phyloP scores from a whole-genome alignment of 1,284 basidiomycete species.

The Microbotryomycetes sp. region DNA sequence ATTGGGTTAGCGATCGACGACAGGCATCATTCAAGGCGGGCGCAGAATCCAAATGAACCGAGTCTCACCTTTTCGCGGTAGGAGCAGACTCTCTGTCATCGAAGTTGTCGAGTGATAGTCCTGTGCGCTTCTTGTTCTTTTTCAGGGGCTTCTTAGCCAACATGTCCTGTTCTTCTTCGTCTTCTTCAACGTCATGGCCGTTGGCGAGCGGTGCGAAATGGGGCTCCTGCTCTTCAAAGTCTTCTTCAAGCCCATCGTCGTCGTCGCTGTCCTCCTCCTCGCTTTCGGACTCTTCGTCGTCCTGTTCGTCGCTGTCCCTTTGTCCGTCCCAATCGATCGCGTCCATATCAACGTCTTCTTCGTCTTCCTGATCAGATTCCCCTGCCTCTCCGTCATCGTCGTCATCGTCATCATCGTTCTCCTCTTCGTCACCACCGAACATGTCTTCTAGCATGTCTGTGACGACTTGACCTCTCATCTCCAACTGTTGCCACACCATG shows the following conservation, averaged over 20 bases:
- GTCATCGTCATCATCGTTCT: conserved; percentile 35
- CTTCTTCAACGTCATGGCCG: conserved; percentile 26
- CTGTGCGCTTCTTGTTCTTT: conserved; percentile 9
- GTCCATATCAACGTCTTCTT: conserved; percentile 38
- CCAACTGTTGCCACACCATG: conserved; percentile 89
- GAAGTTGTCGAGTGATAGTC: conserved; percentile 27
- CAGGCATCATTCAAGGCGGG: no score
- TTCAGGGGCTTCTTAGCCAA: conserved; percentile 26
- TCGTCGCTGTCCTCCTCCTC: conserved; percentile 42
- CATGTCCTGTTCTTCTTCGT: conserved; percentile 34
- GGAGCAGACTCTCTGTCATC: conserved; percentile 10
- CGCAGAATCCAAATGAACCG: no score
- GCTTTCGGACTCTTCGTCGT: conserved; percentile 49
- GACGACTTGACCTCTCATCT: conserved; percentile 54
- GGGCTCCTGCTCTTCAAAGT: conserved; percentile 9
- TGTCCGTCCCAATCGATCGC: conserved; percentile 1
- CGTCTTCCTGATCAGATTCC: conserved; percentile 40
- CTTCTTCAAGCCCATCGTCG: conserved; percentile 20
- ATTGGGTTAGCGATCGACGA: not conserved
- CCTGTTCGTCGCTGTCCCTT: conserved; percentile 27
- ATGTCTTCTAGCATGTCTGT: conserved; percentile 48
- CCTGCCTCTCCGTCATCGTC: conserved; percentile 32
- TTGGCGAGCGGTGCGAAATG: not conserved
- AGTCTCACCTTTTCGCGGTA: not conserved
- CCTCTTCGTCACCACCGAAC: conserved; percentile 45